Percentiles rank a stretch among this genome's conserved stretches.
phyloP scores from a whole-genome alignment of 306 rosid genomes.

The Herpetospermum pedunculosum region DNA sequence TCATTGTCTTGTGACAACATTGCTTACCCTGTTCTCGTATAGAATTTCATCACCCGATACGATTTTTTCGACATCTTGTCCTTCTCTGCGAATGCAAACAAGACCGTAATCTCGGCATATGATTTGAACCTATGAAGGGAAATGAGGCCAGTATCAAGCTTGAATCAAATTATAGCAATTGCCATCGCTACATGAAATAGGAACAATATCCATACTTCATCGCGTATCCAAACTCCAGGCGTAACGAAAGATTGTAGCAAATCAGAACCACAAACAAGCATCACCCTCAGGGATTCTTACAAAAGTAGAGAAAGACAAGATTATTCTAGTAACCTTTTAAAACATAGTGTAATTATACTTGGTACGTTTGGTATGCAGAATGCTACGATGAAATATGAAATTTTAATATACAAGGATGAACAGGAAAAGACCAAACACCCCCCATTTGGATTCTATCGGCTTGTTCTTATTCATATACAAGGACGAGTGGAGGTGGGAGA shows the following conservation, averaged over 20 bases:
- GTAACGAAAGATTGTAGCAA: constrained; percentile 61
- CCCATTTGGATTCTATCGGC: not conserved
- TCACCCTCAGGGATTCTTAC: constrained; percentile 66
- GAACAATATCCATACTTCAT: constrained; percentile 39
- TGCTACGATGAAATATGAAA: not conserved
- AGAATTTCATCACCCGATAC: constrained; percentile 26
- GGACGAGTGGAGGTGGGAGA: no score
- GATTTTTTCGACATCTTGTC: constrained; percentile 43
- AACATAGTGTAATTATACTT: not conserved
- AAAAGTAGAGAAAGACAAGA: constrained; percentile 17
- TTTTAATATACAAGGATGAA: not conserved
- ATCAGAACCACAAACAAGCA: constrained; percentile 94
- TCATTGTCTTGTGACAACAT: not conserved
- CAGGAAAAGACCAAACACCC: not conserved
- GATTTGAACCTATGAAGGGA: constrained; percentile 22
- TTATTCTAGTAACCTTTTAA: not conserved
- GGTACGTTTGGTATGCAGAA: not conserved
- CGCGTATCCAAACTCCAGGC: constrained; percentile 69
- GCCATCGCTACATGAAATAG: not conserved
- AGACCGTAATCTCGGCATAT: constrained; percentile 46
- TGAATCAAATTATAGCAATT: not conserved
- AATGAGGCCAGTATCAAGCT: not conserved
- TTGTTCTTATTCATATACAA: not conserved
- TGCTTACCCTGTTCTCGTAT: constrained; percentile 30
- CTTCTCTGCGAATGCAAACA: constrained; percentile 47